phyloP scores from a whole-genome alignment of 2,329 filamentous ascomycete species.

The Coniochaeta sp. region DNA sequence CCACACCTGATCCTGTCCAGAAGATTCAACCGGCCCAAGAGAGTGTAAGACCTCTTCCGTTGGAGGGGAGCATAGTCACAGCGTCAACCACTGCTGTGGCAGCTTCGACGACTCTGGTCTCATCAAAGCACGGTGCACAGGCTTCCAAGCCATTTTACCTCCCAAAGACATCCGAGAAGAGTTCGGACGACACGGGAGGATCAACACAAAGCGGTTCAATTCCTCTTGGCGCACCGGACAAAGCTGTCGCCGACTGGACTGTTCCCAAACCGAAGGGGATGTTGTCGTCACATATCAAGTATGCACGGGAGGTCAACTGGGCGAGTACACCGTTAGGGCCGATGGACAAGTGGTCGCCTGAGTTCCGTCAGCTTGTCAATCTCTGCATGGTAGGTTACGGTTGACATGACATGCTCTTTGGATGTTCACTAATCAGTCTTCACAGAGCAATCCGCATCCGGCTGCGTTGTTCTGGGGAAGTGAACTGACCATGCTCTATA shows the following conservation, averaged over 20 bases:
- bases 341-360: constrained; percentile 33
- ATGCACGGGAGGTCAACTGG: constrained; percentile 31
- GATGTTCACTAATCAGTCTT: not conserved
- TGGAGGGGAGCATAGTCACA: not conserved
- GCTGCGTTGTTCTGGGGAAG: constrained; percentile 54
- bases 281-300: constrained; percentile 19
- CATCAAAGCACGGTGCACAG: constrained; percentile 1
- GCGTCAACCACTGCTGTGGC: not conserved
- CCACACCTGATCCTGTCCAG: not conserved
- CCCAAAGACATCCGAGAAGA: constrained; percentile 11
- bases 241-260: constrained; percentile 27
- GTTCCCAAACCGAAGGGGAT: constrained; percentile 18
- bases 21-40: not conserved
- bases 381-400: constrained; percentile 19
- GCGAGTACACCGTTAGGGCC: constrained; percentile 31
- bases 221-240: constrained; percentile 21
- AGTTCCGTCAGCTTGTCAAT: constrained; percentile 33
- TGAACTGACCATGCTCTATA: constrained; percentile 56
- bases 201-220: constrained; percentile 20
- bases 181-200: constrained; percentile 18
- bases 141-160: constrained; percentile 3
- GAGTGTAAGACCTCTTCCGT: not conserved
- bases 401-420: too few species aligned
- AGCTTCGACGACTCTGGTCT: constrained; percentile 5
- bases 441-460: constrained; percentile 26